Evolutionary conservation across 2,329 filamentous ascomycete species (phyloP).

Genomic region (Sclerotinia glacialis): DNA sequence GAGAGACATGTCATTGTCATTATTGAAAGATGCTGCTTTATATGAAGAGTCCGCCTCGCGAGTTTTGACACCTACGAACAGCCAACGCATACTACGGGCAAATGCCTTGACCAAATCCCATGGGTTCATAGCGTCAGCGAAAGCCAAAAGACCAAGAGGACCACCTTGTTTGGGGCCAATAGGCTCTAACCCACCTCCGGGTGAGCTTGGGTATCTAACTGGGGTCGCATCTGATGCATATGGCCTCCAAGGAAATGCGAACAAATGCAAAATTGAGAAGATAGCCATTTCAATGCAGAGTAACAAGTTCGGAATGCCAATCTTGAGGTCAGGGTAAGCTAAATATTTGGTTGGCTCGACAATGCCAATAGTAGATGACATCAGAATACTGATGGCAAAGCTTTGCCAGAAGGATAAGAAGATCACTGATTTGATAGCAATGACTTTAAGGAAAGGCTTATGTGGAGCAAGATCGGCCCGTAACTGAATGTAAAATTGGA

Average conservation of each 20-base stretch:
- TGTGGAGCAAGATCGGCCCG: slow-evolving; percentile 65
- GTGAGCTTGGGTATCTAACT: neutral
- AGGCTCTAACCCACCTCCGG: slow-evolving; percentile 41
- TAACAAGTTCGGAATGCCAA: slow-evolving; percentile 74
- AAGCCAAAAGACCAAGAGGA: slow-evolving; percentile 60
- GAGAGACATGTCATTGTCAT: slow-evolving; percentile 30
- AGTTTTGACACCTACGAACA: slow-evolving; percentile 68
- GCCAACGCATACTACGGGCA: slow-evolving; percentile 70
- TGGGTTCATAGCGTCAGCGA: slow-evolving; percentile 71
- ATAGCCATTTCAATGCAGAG: slow-evolving; percentile 83
- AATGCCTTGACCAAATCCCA: slow-evolving; percentile 82
- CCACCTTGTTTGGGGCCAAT: slow-evolving; percentile 59
- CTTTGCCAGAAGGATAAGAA: slow-evolving; percentile 89
- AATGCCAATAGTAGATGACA: slow-evolving; percentile 48
- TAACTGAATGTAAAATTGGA: slow-evolving; percentile 83
- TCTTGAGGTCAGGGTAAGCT: slow-evolving; percentile 71
- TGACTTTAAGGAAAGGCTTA: slow-evolving; percentile 72
- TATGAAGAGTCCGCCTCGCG: slow-evolving; percentile 56
- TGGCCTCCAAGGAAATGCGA: slow-evolving; percentile 74
- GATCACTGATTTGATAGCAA: slow-evolving; percentile 86
- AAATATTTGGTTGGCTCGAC: slow-evolving; percentile 45
- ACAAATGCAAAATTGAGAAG: slow-evolving; percentile 75
- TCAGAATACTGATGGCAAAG: slow-evolving; percentile 59
- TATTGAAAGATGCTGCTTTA: slow-evolving; percentile 32
- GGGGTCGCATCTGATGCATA: slow-evolving; percentile 48